Percentiles rank a stretch among this genome's conserved stretches.
These are phyloP conservation scores for Yamadazyma endophytica DNA, from an alignment of 805 yeast genomes.

Conservation along the genomic window DNA sequence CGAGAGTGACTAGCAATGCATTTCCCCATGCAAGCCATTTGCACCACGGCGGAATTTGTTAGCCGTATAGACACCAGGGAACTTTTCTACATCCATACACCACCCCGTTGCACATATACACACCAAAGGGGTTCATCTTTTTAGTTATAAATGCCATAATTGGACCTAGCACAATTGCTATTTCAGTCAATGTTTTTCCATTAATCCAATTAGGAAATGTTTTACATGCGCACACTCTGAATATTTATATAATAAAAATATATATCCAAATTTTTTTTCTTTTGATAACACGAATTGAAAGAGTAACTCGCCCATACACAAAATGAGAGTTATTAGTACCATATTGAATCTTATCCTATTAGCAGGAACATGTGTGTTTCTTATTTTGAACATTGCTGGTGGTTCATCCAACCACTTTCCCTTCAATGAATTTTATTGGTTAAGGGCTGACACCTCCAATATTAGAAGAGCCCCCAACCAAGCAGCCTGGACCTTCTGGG, in stretches of 20 bases:
- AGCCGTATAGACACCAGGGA: too few relatives aligned
- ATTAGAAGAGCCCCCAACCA: conserved; percentile 46
- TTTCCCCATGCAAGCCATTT: too few relatives aligned
- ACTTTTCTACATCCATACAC: background rate
- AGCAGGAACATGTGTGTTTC: conserved; percentile 37
- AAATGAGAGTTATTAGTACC: conserved; percentile 31
- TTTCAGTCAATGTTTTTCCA: too few relatives aligned
- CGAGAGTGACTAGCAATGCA: too few relatives aligned
- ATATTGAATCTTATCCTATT: conserved; percentile 34
- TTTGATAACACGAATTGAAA: background rate
- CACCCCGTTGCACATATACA: conserved; percentile 1
- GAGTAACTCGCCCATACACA: background rate
- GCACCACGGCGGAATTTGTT: too few relatives aligned
- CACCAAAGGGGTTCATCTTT: background rate
- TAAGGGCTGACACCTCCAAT: conserved; percentile 65
- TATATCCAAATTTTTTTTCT: too few relatives aligned
- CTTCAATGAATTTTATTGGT: conserved; percentile 70
- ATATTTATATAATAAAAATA: too few relatives aligned
- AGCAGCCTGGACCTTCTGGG: conserved; percentile 83
- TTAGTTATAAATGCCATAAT: background rate
- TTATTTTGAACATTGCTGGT: conserved; percentile 60
- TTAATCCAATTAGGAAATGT: background rate
- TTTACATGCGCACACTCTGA: too few relatives aligned
- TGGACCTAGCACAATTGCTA: too few relatives aligned
- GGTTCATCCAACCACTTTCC: conserved; percentile 61